A percentile compares a stretch with the other conserved stretches of the same genome.
Conservation (phyloP, 2,329 filamentous ascomycete genomes). For the Talaromyces sp. region DNA sequence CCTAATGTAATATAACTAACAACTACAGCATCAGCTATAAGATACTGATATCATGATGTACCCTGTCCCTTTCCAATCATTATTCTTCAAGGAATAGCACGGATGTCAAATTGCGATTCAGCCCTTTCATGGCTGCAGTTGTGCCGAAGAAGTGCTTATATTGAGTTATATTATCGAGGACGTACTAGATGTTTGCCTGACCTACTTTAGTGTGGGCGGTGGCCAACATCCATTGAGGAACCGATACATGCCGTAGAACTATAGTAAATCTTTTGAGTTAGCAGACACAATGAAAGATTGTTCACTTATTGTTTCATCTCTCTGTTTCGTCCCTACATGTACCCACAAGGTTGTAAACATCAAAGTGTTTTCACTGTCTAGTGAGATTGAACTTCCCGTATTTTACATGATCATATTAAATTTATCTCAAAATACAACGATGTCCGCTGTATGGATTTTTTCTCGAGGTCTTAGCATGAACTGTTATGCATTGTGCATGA, state of each 20-base stretch:
- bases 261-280: not conserved
- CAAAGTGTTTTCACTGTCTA: no score
- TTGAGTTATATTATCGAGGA: conserved; percentile 40
- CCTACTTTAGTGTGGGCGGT: conserved; percentile 28
- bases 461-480: not conserved
- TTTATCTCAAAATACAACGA: no score
- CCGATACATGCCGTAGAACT: conserved; percentile 34
- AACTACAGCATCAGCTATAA: conserved; percentile 14
- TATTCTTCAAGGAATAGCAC: conserved; percentile 59
- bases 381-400: no score
- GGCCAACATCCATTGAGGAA: conserved; percentile 46
- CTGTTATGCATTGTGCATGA: not conserved
- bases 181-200: conserved; percentile 45
- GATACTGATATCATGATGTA: conserved; percentile 21
- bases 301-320: not conserved
- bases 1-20: conserved; percentile 33
- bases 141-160: conserved; percentile 99
- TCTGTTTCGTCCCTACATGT: no score
- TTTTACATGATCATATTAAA: no score
- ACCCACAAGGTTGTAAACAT: no score
- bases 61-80: not conserved
- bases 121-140: conserved; percentile 78
- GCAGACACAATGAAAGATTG: not conserved
- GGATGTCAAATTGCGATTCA: conserved; percentile 99
- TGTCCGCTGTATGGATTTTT: not conserved